Evolutionary conservation across 2,329 filamentous ascomycete species (phyloP), one percentile per base, ranked within the genome.

Genomic region (Chaetomium sp.): DNA sequence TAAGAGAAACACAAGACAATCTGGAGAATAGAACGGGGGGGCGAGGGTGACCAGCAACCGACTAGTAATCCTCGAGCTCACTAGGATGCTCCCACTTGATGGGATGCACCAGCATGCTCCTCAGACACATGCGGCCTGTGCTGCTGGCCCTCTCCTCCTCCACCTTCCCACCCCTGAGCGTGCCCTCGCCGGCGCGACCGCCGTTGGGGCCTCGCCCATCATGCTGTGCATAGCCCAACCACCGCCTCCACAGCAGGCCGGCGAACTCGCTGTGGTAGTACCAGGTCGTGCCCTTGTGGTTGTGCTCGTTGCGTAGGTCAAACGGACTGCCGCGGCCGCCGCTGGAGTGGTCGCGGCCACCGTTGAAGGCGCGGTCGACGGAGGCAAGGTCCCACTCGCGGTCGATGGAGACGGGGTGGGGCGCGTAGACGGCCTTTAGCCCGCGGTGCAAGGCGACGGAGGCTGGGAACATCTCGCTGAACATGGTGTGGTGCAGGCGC

Each of bases 241-340:
- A 96, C 53, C 91, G 82, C 58, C 90, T 83, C 85, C 92, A 96
- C 69, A 96, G 74, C n/a, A 89, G 85, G 4, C 88, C 85, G 0
- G 90, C 87, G 72, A 95, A 96, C 57, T 88, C 85, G 25, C 88
- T 88, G 71, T 92, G 90, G 76, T 92, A 96, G 76, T 94, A 96
- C 90, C 91, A 96, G 53, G 85, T 92, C 51, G 88, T 89, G 16
- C 92, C 91, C 71, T 86, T 86, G 79, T 94, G 92, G 76, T 93
- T 93, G 75, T 92, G 90, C 77, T 96, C 92, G 60, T 92, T 87
- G 69, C 85, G 83, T 23, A 83, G 72, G 63, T 88, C 87, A 70
- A 90, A 92, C 7, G 90, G 83, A 47, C 87, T 89, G 42, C 89
- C 87, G 33, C 81, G 79, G 1, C 89, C 86, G 8, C 87, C 85